These are phyloP conservation scores for Epicoccum nigrum DNA, from an alignment of 2,329 filamentous ascomycete genomes.

Conservation along the genomic window DNA sequence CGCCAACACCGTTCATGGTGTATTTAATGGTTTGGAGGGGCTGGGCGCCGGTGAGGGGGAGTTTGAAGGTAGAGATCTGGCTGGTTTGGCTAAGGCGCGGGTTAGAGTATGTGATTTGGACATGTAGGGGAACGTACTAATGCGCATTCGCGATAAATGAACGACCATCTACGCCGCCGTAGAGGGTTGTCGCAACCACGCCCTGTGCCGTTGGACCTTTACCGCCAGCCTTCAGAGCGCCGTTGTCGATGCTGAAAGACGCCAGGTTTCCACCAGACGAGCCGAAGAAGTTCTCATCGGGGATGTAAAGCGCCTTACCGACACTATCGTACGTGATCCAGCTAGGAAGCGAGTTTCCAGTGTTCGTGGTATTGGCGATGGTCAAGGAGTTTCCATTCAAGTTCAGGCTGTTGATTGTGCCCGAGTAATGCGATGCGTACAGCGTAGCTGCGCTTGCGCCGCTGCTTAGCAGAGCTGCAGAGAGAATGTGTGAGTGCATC, in stretches of 20 bases:
- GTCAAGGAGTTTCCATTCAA: constrained; percentile 34
- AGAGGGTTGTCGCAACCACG: constrained; percentile 35
- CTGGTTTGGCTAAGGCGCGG: constrained; percentile 30
- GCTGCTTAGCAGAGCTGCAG: constrained; percentile 31
- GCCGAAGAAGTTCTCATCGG: constrained; percentile 35
- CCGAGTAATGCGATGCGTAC: constrained; percentile 40
- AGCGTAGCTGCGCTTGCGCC: constrained; percentile 35
- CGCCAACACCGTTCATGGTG: constrained; percentile 47
- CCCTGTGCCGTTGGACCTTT: constrained; percentile 34
- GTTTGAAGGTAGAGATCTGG: constrained; percentile 43
- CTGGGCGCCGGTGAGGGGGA: constrained; percentile 38
- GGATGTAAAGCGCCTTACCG: constrained; percentile 34
- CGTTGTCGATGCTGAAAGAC: constrained; percentile 34
- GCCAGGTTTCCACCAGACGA: constrained; percentile 27
- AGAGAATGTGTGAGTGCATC: constrained; percentile 18
- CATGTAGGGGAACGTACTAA: constrained; percentile 29
- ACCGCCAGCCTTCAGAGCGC: constrained; percentile 28
- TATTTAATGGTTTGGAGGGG: constrained; percentile 40
- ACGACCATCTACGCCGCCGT: constrained; percentile 38
- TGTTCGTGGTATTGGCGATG: constrained; percentile 24
- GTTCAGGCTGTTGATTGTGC: constrained; percentile 36
- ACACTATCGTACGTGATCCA: constrained; percentile 41
- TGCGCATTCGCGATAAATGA: constrained; percentile 42
- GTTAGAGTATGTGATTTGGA: not conserved
- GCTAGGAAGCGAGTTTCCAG: constrained; percentile 34